Evolutionary conservation across 192 early-diverging fungal genomes (phyloP).

Genomic region (Backusella psychrophila): DNA sequence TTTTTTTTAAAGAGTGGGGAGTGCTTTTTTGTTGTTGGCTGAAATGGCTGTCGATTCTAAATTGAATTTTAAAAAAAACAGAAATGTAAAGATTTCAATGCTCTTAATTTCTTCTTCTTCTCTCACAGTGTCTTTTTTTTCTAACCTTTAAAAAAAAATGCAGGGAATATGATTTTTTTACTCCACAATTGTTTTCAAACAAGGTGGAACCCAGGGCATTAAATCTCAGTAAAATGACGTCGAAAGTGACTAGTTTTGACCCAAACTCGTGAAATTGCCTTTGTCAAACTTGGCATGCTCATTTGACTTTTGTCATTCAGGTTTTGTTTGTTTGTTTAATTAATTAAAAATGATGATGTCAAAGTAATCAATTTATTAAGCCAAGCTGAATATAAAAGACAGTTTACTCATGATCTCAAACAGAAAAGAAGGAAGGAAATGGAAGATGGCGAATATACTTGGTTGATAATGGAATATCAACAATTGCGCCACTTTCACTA

Average conservation of each 20-base stretch:
- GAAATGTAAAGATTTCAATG: background rate
- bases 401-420: background rate
- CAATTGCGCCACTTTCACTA: background rate
- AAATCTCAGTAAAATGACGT: slow-evolving; percentile 8
- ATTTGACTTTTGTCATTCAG: too few relatives aligned
- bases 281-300: background rate
- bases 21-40: background rate
- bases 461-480: background rate
- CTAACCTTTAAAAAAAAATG: slow-evolving; percentile 6
- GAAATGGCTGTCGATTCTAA: background rate
- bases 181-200: slow-evolving; percentile 9
- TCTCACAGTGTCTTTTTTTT: background rate
- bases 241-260: background rate
- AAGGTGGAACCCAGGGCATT: slow-evolving; percentile 12
- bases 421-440: background rate
- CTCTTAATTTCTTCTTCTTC: background rate
- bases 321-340: too few relatives aligned
- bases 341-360: too few relatives aligned
- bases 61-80: background rate
- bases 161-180: slow-evolving; percentile 1
- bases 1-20: slow-evolving; percentile 15
- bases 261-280: background rate
- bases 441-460: background rate
- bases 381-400: background rate
- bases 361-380: too few relatives aligned